Conservation (phyloP, 2,329 filamentous ascomycete genomes). For the Aspergillus brasiliensis region DNA sequence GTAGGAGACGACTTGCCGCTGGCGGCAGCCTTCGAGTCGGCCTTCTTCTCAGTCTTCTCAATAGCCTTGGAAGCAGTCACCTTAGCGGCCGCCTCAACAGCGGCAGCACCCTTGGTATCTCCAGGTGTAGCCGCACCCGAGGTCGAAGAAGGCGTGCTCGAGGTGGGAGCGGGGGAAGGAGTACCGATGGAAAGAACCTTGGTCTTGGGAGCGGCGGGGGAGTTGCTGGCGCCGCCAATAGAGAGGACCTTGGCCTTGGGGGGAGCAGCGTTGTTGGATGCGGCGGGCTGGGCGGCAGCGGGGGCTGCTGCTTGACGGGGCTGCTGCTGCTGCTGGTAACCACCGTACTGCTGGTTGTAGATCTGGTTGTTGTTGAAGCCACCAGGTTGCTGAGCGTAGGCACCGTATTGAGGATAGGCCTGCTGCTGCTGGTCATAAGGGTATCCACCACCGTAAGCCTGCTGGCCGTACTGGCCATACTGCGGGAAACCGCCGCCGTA, state of each 20-base stretch:
- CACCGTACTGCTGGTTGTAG: slow-evolving; percentile 39
- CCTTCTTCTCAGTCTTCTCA: slow-evolving; percentile 79
- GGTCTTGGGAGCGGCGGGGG: slow-evolving; percentile 56
- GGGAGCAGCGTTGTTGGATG: slow-evolving; percentile 38
- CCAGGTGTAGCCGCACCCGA: slow-evolving; percentile 55
- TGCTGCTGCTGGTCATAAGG: slow-evolving; percentile 49
- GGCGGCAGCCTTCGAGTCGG: slow-evolving; percentile 49
- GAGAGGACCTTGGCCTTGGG: slow-evolving; percentile 64
- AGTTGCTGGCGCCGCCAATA: slow-evolving; percentile 57
- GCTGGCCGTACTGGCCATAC: slow-evolving; percentile 53
- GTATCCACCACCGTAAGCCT: slow-evolving; percentile 55
- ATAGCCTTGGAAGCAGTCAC: slow-evolving; percentile 86
- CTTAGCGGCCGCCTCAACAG: slow-evolving; percentile 72
- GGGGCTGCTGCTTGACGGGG: slow-evolving; percentile 52
- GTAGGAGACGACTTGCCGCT: slow-evolving; percentile 78
- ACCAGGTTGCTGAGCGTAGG: slow-evolving; percentile 44
- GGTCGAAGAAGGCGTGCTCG: slow-evolving; percentile 41
- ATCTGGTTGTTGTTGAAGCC: slow-evolving; percentile 49
- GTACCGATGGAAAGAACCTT: slow-evolving; percentile 79
- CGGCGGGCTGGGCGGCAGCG: slow-evolving; percentile 45
- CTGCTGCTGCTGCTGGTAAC: slow-evolving; percentile 49
- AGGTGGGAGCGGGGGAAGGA: slow-evolving; percentile 34
- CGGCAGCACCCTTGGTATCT: slow-evolving; percentile 51
- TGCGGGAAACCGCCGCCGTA: slow-evolving; percentile 56
- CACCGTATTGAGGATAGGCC: slow-evolving; percentile 46